A percentile compares a stretch with the other conserved stretches of the same genome.
Evolutionary conservation across 495 filamentous ascomycete species (phyloP).

Genomic region (Cercophora scortea): DNA sequence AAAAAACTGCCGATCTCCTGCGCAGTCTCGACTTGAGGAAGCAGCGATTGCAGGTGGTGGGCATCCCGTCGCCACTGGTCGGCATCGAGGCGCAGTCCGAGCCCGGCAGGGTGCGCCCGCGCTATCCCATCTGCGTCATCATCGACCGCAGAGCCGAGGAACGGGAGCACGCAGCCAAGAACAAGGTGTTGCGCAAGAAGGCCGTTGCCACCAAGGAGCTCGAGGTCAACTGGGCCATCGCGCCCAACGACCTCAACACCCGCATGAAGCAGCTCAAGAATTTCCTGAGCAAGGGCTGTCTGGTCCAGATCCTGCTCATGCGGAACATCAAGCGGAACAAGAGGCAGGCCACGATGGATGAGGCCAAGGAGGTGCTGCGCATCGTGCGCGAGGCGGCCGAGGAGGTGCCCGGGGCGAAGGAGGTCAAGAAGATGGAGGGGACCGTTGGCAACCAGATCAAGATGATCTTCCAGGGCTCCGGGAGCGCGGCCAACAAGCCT

Average conservation of each 20-base stretch:
- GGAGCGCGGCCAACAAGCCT: background rate
- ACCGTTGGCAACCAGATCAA: conserved; percentile 17
- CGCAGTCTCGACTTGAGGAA: conserved; percentile 36
- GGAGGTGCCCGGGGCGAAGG: conserved; percentile 25
- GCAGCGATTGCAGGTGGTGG: conserved; percentile 53
- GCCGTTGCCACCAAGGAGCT: conserved; percentile 51
- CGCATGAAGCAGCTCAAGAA: conserved; percentile 48
- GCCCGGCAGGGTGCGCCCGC: background rate
- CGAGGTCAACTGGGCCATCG: conserved; percentile 81
- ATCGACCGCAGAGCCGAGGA: conserved; percentile 34
- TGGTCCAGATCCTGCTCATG: conserved; percentile 55
- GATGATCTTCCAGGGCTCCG: conserved; percentile 30
- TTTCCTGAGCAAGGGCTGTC: conserved; percentile 57
- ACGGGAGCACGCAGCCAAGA: conserved; percentile 15
- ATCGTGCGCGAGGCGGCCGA: conserved; percentile 20
- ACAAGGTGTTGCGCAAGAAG: conserved; percentile 18
- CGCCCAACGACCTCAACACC: conserved; percentile 55
- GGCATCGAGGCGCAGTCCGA: background rate
- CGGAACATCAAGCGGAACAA: conserved; percentile 17
- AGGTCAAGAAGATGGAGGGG: conserved; percentile 34
- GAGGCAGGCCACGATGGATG: conserved; percentile 22
- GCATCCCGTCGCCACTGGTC: conserved; percentile 14
- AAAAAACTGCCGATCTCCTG: conserved; percentile 37
- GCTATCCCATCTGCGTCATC: conserved; percentile 58
- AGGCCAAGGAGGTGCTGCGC: conserved; percentile 26